Evolutionary conservation across 169 alveolate species (phyloP), one percentile per base, ranked within the genome.

Genomic region (Toxoplasma gondii): DNA sequence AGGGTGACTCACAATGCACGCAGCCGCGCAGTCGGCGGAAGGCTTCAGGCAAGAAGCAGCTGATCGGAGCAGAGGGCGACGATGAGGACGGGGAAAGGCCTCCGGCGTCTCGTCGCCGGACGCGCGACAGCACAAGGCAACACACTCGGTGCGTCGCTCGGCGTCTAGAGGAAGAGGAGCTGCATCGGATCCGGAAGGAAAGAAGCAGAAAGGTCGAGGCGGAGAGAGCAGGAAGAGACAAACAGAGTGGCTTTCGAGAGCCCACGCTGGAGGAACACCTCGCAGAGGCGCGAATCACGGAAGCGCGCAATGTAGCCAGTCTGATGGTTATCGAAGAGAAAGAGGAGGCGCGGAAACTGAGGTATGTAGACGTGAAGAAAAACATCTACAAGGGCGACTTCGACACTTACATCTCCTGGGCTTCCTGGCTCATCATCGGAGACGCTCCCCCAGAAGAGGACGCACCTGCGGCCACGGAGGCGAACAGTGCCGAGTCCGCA

Each of bases 191-290:
- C 43, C 67, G 69, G 41, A 70, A 67, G 44, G 93, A 90, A 43
- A 90, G 45, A 70, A 41, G 69, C 43, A 90, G 36, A 41, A 69
- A 45, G 36, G 92, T 1, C 27, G 27, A 22, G n/a, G 41, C 84
- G 39, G 43, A 41, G 38, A 41, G 90, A 5, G 41, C 10, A 49
- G 90, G 34, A 7, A 41, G 67, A 12, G 67, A 29, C 67, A 82
- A 36, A 67, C 2, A 5, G 84, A n/a, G 19, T 0, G 49, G 44
- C 95, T 88, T 41, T 94, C 81, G 41, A 22, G 95, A 38, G 45
- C 92, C 78, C 27, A 94, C 98, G 39, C 97, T 97, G 95, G 98
- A 97, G 69, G 98, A 97, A 93, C 95, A 97, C 88, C 94, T 97
- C 88, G 98, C 92, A 39, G 96, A 94, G 92, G 98, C 98, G 64